These are phyloP conservation scores for Coffea canephora DNA, from an alignment of 257 asterid genomes.

Conservation along the genomic window DNA sequence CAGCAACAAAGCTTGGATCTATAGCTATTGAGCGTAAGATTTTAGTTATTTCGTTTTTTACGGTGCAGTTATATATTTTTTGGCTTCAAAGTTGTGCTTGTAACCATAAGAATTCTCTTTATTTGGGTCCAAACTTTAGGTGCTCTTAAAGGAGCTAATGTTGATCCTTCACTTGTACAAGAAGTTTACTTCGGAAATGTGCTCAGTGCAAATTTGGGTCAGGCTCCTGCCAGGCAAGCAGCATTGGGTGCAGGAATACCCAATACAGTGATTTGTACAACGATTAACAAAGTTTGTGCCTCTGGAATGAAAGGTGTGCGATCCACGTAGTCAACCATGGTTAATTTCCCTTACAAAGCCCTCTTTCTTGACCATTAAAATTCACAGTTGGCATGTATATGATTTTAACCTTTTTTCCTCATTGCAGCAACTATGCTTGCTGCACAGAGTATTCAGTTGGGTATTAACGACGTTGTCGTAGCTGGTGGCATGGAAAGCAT, in stretches of 20 bases:
- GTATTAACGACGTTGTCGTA: conserved; percentile 89
- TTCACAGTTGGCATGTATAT: neutral
- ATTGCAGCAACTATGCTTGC: conserved; percentile 91
- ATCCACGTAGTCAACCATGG: neutral
- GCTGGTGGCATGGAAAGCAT: conserved; percentile 99
- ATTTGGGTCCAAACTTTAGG: conserved; percentile 40
- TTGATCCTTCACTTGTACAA: conserved; percentile 88
- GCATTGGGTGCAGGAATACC: conserved; percentile 98
- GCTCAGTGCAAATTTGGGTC: conserved; percentile 96
- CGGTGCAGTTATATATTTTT: conserved; percentile 5
- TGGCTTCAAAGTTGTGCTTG: conserved; percentile 1
- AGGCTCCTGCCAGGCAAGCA: conserved; percentile 99
- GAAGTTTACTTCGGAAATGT: conserved; percentile 96
- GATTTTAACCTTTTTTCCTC: conserved; percentile 20
- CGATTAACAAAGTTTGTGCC: conserved; percentile 97
- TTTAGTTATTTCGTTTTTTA: conserved; percentile 10
- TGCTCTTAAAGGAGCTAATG: conserved; percentile 86
- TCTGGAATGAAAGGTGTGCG: conserved; percentile 94
- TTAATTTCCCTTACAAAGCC: neutral
- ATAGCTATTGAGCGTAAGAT: conserved; percentile 81
- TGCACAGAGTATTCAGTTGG: conserved; percentile 90
- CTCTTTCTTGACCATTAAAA: neutral
- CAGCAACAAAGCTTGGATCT: conserved; percentile 97
- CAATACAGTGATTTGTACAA: conserved; percentile 76
- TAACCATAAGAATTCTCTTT: conserved; percentile 9